Percentiles rank a stretch among this genome's conserved stretches.
These are phyloP conservation scores for Psidium friedrichsthalianum DNA, from an alignment of 345 rosid genomes.

Conservation along the genomic window DNA sequence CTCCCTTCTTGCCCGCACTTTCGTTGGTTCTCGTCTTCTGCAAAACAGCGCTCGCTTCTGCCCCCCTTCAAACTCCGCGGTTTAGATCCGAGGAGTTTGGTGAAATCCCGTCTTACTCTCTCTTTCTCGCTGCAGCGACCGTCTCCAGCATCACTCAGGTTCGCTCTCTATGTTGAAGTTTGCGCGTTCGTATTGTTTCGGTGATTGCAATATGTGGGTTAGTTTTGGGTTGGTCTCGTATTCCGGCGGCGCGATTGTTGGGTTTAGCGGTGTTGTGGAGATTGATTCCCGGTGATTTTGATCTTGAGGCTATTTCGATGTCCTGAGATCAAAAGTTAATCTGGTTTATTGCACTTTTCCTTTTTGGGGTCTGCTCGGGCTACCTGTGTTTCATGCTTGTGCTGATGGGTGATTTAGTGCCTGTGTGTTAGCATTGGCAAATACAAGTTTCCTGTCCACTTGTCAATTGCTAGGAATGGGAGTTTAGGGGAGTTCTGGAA, in stretches of 20 bases:
- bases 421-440: neutral
- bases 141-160: neutral
- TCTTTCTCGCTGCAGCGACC: neutral
- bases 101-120: slow-evolving; percentile 17
- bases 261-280: neutral
- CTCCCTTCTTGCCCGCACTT: neutral
- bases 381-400: neutral
- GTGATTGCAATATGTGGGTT: neutral
- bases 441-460: neutral
- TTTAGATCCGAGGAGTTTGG: slow-evolving; percentile 95
- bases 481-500: neutral
- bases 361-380: neutral
- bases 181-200: neutral
- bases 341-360: neutral
- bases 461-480: neutral
- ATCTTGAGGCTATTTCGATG: neutral
- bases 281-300: neutral
- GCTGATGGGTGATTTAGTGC: neutral
- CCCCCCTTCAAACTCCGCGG: slow-evolving; percentile 46
- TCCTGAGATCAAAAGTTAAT: neutral
- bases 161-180: neutral
- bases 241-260: neutral
- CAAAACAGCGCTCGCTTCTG: neutral
- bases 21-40: neutral
- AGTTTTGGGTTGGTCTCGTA: neutral